Percentiles rank a stretch among this genome's conserved stretches.
These are phyloP conservation scores for Hypocrella siamensis DNA, from an alignment of 2,329 filamentous ascomycete species.

Conservation along the genomic window DNA sequence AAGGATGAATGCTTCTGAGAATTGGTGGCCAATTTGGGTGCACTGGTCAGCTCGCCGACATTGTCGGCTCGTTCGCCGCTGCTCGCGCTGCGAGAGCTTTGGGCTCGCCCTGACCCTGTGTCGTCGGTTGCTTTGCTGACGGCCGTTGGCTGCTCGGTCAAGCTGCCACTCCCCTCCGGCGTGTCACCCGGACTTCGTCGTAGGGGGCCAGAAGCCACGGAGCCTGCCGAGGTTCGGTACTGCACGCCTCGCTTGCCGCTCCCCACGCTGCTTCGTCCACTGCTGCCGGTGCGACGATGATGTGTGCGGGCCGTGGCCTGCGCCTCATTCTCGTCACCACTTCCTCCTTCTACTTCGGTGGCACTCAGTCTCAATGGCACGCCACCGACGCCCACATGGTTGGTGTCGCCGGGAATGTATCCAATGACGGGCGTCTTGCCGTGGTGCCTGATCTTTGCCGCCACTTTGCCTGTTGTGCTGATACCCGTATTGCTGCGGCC, in stretches of 20 bases:
- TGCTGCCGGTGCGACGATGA: conserved; percentile 60
- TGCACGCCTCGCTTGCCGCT: conserved; percentile 32
- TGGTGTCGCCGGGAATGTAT: conserved; percentile 55
- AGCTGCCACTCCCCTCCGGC: conserved; percentile 36
- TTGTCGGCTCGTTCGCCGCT: conserved; percentile 46
- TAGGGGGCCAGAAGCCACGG: conserved; percentile 24
- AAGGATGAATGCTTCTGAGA: conserved; percentile 41
- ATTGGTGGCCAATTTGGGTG: conserved; percentile 39
- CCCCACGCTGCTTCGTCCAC: conserved; percentile 53
- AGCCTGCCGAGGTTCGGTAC: conserved; percentile 35
- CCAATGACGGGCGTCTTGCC: conserved; percentile 64
- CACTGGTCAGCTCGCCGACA: conserved; percentile 35
- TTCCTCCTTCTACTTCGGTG: conserved; percentile 85
- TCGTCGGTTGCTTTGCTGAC: conserved; percentile 18
- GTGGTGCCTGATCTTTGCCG: conserved; percentile 79
- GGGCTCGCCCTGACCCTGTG: conserved; percentile 28
- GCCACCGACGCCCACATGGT: conserved; percentile 59
- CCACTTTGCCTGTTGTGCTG: conserved; percentile 47
- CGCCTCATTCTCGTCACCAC: conserved; percentile 59
- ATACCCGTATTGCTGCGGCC: conserved; percentile 48
- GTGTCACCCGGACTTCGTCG: conserved; percentile 33
- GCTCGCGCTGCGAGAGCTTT: conserved; percentile 38
- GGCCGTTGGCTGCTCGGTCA: conserved; percentile 25
- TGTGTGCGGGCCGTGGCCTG: conserved; percentile 31
- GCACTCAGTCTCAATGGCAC: conserved; percentile 86